Percentiles rank a stretch among this genome's conserved stretches.
Conservation (phyloP, 2,329 filamentous ascomycete genomes). For the Neophaeococcomyces aloes region DNA sequence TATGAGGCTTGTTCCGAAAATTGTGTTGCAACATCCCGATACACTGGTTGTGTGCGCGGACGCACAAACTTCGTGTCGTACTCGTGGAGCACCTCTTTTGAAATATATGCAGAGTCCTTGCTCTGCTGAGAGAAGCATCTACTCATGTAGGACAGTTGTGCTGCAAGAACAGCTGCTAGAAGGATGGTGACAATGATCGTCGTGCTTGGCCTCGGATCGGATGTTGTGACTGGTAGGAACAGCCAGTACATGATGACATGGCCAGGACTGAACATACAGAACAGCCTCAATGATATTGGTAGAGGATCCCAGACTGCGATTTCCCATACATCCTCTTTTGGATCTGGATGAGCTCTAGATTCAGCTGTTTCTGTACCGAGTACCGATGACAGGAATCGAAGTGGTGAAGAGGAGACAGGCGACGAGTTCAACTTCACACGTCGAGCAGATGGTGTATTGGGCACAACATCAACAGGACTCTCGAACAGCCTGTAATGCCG, state of each 20-base stretch:
- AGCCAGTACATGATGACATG: slow-evolving; percentile 87
- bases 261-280: slow-evolving; percentile 85
- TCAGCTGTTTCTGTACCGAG: slow-evolving; percentile 63
- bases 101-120: slow-evolving; percentile 73
- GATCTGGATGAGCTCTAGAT: slow-evolving; percentile 72
- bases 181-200: slow-evolving; percentile 76
- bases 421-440: slow-evolving; percentile 82
- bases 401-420: slow-evolving; percentile 64
- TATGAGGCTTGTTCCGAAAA: slow-evolving; percentile 41
- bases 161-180: slow-evolving; percentile 62
- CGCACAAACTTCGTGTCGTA: slow-evolving; percentile 95
- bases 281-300: slow-evolving; percentile 67
- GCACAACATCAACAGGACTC: slow-evolving; percentile 63
- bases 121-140: slow-evolving; percentile 69
- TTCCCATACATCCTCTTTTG: slow-evolving; percentile 85
- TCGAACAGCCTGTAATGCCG: slow-evolving; percentile 89
- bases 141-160: slow-evolving; percentile 64
- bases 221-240: slow-evolving; percentile 64
- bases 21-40: slow-evolving; percentile 71
- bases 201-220: slow-evolving; percentile 73
- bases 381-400: slow-evolving; percentile 61
- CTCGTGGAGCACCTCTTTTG: slow-evolving; percentile 85
- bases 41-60: slow-evolving; percentile 70
- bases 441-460: slow-evolving; percentile 72
- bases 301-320: slow-evolving; percentile 87